Conservation (phyloP, 257 asterid species). For the Solanum tarapatanum region DNA sequence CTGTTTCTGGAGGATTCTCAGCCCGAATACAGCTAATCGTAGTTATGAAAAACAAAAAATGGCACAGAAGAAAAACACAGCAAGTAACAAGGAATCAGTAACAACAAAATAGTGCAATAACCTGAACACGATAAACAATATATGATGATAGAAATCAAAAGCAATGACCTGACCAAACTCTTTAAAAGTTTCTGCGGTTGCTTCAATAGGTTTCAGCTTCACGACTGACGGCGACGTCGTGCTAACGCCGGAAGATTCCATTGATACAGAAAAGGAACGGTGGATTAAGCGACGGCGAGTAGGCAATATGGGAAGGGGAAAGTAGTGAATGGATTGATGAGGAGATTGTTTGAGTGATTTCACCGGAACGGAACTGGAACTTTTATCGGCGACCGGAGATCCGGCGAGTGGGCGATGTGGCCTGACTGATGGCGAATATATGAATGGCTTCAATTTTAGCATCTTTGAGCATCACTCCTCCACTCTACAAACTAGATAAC, state of each 20-base stretch:
- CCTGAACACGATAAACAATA: not conserved
- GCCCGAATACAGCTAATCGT: not conserved
- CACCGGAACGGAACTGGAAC: not conserved
- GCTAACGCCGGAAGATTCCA: conserved; percentile 10
- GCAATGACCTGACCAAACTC: conserved; percentile 75
- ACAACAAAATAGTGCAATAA: not conserved
- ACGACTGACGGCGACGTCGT: conserved; percentile 19
- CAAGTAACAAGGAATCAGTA: not conserved
- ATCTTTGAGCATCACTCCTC: not conserved
- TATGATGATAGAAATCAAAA: not conserved
- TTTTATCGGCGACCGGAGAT: not conserved
- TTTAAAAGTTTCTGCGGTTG: conserved; percentile 60
- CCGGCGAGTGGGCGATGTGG: not conserved
- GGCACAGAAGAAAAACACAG: not conserved
- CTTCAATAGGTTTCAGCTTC: conserved; percentile 56
- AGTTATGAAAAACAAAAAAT: not conserved
- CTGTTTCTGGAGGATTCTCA: not conserved
- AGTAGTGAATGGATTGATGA: not conserved
- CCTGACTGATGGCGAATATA: not conserved
- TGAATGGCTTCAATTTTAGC: not conserved
- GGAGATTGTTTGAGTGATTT: not conserved
- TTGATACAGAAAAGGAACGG: not conserved
- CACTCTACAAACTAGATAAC: not conserved
- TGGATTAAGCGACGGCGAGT: not conserved
- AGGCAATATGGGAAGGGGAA: not conserved